Base-by-base conservation (phyloP, 305 asterid genomes). In the Rubia tinctorum region DNA sequence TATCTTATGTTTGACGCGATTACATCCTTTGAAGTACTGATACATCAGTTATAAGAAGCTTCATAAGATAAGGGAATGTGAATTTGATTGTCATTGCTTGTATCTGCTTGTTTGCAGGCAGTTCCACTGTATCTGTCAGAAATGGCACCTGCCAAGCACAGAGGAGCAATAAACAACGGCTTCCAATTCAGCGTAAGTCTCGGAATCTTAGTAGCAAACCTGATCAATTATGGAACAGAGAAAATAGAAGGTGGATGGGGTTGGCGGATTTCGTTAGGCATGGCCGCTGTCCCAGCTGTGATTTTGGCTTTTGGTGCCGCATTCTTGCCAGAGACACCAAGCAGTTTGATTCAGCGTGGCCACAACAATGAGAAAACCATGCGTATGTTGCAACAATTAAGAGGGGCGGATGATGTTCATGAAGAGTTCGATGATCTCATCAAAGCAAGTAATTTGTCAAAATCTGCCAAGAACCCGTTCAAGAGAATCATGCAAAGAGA, bases 61-160 rank as follows among this genome's bases (percentile, higher is more conserved):
- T 34, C 39, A 34, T 34, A 34, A 34, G 39, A 34, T 34, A 34
- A 34, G 39, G 3, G 39, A 34, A 27, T 30, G 34, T 30, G 34
- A 30, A 30, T 30, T 30, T 30, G 3, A 30, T 30, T 30, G 34
- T 30, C 34, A 30, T 11, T 13, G 2, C 27, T 0, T 0, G 10
- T 18, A 27, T 56, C 40, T 72, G 53, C 37, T 60, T 63, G 49
- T 49, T 62, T 68, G 80, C 83, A 86, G 95, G 68, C 92, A 49
- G 83, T 84, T 10, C 92, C 92, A 4, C 51, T 89, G 30, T 89
- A 89, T 71, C 91, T 89, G 11, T 87, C 95, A n/a, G 95, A 89
- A 79, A 87, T 89, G 82, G 88, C 96, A 68, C 86, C 85, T 2
- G 66, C 85, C 0, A 86, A 66, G 53, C 72, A 83, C 79, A 80